Conservation (phyloP, 2,329 filamentous ascomycete species). For the Colletotrichum nymphaeae region DNA sequence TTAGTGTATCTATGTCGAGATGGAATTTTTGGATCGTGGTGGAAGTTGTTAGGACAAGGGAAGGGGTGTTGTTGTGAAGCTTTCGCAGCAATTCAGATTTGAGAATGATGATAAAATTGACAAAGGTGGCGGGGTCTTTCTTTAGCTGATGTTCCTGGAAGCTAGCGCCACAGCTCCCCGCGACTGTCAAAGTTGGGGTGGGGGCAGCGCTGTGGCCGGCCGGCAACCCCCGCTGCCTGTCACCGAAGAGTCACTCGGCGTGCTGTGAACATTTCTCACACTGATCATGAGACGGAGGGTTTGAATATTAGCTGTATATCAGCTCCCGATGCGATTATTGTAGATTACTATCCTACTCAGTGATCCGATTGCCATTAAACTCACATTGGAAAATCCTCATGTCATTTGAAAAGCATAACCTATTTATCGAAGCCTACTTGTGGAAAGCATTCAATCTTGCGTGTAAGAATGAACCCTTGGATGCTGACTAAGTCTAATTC, state of each 20-base stretch:
- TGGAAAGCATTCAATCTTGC: background rate
- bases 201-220: constrained; percentile 4
- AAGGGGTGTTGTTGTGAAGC: background rate
- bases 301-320: too few species aligned
- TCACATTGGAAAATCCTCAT: too few species aligned
- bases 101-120: constrained; percentile 1
- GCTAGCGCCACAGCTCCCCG: constrained; percentile 28
- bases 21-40: background rate
- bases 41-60: background rate
- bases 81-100: background rate
- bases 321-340: too few species aligned
- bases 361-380: too few species aligned
- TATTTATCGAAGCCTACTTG: background rate
- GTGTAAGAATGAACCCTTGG: background rate
- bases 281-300: too few species aligned
- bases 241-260: constrained; percentile 24
- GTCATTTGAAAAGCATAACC: too few species aligned
- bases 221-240: background rate
- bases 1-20: background rate
- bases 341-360: too few species aligned
- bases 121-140: constrained; percentile 3
- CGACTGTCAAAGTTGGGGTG: background rate
- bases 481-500: background rate
- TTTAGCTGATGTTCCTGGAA: background rate
- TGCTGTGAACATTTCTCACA: background rate